Conservation (phyloP, 257 asterid species). For the Forsythia suspensa region DNA sequence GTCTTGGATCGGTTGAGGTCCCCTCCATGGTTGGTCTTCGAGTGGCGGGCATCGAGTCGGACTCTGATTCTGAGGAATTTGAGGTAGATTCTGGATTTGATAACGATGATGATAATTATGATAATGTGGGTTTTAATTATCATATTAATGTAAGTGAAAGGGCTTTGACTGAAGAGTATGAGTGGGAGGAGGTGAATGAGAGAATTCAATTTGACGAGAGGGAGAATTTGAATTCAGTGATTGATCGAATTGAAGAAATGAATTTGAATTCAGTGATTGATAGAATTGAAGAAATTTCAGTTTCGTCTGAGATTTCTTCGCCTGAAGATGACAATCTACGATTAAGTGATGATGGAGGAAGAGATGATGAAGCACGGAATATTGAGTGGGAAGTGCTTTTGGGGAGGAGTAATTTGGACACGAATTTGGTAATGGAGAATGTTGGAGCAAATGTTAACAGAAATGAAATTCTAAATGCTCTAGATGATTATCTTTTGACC, state of each 20-base stretch:
- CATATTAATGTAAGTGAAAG: slow-evolving; percentile 38
- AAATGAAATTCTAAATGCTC: slow-evolving; percentile 27
- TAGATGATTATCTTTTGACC: slow-evolving; percentile 47
- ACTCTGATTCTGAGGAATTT: slow-evolving; percentile 65
- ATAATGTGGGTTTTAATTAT: slow-evolving; percentile 30
- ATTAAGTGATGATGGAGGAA: slow-evolving; percentile 42
- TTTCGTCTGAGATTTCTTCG: slow-evolving; percentile 55
- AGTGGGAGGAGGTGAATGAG: slow-evolving; percentile 89
- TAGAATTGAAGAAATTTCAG: slow-evolving; percentile 73
- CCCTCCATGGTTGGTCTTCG: slow-evolving; percentile 44
- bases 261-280: background rate
- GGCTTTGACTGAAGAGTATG: slow-evolving; percentile 52
- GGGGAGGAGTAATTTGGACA: slow-evolving; percentile 56
- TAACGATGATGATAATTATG: slow-evolving; percentile 25
- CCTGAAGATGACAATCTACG: slow-evolving; percentile 31
- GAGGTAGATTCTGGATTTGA: slow-evolving; percentile 53
- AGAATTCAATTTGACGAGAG: slow-evolving; percentile 47
- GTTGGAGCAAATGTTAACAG: slow-evolving; percentile 28
- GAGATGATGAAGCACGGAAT: slow-evolving; percentile 28
- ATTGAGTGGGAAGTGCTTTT: slow-evolving; percentile 85
- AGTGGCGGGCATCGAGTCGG: slow-evolving; percentile 63
- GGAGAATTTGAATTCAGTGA: slow-evolving; percentile 59
- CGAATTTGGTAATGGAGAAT: slow-evolving; percentile 43
- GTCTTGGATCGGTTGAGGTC: slow-evolving; percentile 27
- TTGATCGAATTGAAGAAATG: slow-evolving; percentile 29